phyloP scores from a whole-genome alignment of 2,329 filamentous ascomycete genomes.

The Erysiphe neolycopersici region DNA sequence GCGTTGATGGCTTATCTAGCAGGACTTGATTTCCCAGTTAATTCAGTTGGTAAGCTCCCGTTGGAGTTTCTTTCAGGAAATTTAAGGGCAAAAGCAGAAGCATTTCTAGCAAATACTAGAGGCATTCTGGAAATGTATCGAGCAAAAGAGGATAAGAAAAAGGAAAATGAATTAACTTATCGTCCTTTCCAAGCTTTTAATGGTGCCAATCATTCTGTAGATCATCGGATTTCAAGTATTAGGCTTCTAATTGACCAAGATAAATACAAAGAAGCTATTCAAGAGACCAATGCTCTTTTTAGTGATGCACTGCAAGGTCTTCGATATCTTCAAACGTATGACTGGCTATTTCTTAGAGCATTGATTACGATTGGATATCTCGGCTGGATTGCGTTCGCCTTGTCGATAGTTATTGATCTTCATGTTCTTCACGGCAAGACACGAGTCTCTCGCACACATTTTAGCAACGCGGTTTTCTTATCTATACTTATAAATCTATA shows the following conservation, averaged over 20 bases:
- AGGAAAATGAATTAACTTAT: slow-evolving; percentile 47
- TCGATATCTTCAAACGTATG: slow-evolving; percentile 88
- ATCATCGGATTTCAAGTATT: slow-evolving; percentile 42
- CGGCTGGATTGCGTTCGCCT: slow-evolving; percentile 82
- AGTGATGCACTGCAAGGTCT: slow-evolving; percentile 54
- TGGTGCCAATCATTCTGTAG: slow-evolving; percentile 31
- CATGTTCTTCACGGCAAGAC: slow-evolving; percentile 55
- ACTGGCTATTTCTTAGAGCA: slow-evolving; percentile 84
- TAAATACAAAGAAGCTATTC: slow-evolving; percentile 50
- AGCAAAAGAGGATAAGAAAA: slow-evolving; percentile 75
- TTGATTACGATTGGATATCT: slow-evolving; percentile 77
- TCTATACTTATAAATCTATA: slow-evolving; percentile 52
- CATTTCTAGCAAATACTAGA: slow-evolving; percentile 58
- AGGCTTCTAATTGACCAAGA: slow-evolving; percentile 36
- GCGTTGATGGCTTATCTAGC: slow-evolving; percentile 84
- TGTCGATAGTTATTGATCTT: slow-evolving; percentile 67
- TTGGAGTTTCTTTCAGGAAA: slow-evolving; percentile 52
- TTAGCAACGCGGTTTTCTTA: slow-evolving; percentile 39
- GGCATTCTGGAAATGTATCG: slow-evolving; percentile 88
- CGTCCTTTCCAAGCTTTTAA: slow-evolving; percentile 47
- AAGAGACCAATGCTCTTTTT: slow-evolving; percentile 50
- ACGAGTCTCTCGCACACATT: slow-evolving; percentile 31
- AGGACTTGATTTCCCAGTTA: slow-evolving; percentile 75
- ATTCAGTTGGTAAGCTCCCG: slow-evolving; percentile 83
- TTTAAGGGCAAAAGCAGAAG: slow-evolving; percentile 54